These are phyloP conservation scores for Castanea mollissima DNA, from an alignment of 306 rosid species.

Conservation along the genomic window DNA sequence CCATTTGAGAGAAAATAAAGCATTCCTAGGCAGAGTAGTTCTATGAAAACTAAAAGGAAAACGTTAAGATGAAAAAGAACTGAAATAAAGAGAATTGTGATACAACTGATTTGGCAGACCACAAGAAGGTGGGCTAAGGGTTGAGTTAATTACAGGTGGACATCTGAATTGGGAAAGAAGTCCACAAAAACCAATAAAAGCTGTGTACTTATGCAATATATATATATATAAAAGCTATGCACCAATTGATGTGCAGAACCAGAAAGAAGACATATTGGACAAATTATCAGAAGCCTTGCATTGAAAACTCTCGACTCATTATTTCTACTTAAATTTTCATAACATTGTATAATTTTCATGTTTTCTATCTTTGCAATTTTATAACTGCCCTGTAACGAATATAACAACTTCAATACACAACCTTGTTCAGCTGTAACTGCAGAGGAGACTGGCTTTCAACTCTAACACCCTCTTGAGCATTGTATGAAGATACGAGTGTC, in stretches of 20 bases:
- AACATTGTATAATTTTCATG: not conserved
- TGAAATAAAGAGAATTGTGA: too few species aligned
- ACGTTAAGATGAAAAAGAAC: too few species aligned
- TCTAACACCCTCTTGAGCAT: slow-evolving; percentile 1
- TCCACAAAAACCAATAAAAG: not conserved
- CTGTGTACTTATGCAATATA: not conserved
- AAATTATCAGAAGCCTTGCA: not conserved
- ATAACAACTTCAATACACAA: not conserved
- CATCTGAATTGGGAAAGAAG: too few species aligned
- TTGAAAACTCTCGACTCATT: not conserved
- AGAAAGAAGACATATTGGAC: not conserved
- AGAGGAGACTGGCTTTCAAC: not conserved
- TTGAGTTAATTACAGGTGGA: too few species aligned
- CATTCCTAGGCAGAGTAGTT: too few species aligned
- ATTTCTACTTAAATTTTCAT: not conserved
- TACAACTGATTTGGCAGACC: too few species aligned
- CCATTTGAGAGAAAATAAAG: too few species aligned
- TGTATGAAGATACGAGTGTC: slow-evolving; percentile 3
- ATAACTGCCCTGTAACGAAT: not conserved
- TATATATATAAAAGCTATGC: not conserved
- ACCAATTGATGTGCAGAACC: not conserved
- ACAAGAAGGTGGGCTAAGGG: too few species aligned
- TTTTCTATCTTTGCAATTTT: slow-evolving; percentile 5
- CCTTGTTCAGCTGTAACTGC: not conserved
- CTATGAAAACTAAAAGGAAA: too few species aligned